These are phyloP conservation scores for Pelargonium cotyledonis DNA, from an alignment of 441 rosid genomes.

Conservation along the genomic window DNA sequence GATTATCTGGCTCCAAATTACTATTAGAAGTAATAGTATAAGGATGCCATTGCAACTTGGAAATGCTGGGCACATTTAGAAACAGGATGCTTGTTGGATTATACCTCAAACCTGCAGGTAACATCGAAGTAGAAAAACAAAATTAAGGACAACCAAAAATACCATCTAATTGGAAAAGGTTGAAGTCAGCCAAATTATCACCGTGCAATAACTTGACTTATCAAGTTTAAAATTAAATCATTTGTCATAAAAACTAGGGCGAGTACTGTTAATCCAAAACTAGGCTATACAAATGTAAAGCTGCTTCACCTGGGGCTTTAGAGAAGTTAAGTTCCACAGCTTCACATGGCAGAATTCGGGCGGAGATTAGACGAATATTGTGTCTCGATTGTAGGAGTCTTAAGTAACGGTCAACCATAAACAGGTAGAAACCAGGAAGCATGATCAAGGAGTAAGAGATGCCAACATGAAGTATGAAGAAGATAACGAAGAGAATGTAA, in stretches of 20 bases:
- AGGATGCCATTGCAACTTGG: constrained; percentile 62
- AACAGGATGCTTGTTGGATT: constrained; percentile 42
- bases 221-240: not conserved
- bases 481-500: constrained; percentile 1
- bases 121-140: not conserved
- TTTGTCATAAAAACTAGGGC: not conserved
- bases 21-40: constrained; percentile 43
- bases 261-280: constrained; percentile 1
- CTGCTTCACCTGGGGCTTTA: constrained; percentile 31
- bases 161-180: no score
- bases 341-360: constrained; percentile 6
- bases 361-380: not conserved
- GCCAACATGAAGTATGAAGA: constrained; percentile 5
- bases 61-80: constrained; percentile 44
- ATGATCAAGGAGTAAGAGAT: constrained; percentile 8
- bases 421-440: constrained; percentile 7
- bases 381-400: constrained; percentile 5
- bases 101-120: constrained; percentile 31
- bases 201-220: no score
- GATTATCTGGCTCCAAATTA: constrained; percentile 38
- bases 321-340: constrained; percentile 28
- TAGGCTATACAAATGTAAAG: not conserved
- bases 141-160: no score
- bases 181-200: no score
- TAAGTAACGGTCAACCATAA: constrained; percentile 6